Evolutionary conservation across 225 moss, liverwort and hornwort genomes (phyloP).

Genomic region (Pseudoscleropodium purum): DNA sequence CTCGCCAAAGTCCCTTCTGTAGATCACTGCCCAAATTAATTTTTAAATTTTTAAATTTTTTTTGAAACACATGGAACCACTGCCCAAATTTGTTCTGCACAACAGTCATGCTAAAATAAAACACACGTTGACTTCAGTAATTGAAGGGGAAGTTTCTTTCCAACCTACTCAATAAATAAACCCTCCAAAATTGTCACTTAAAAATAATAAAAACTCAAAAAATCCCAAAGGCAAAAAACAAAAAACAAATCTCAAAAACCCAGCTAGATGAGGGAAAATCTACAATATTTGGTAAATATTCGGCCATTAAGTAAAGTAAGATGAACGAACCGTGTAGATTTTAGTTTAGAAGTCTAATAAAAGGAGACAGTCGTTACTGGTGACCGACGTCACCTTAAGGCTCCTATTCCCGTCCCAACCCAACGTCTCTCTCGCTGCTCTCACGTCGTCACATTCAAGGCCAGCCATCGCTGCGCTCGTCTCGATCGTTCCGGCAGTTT

Average conservation of each 20-base stretch:
- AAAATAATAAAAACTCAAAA: not conserved
- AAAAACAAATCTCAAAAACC: not conserved
- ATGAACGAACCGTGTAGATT: fast-evolving
- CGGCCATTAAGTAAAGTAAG: not conserved
- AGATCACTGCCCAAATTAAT: not conserved
- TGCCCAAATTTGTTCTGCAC: not conserved
- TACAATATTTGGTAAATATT: fast-evolving
- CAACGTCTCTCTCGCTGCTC: constrained; percentile 3
- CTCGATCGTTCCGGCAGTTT: not conserved
- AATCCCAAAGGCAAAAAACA: not conserved
- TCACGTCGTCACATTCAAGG: not conserved
- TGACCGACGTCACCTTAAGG: not conserved
- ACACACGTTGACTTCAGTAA: not conserved
- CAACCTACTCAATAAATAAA: not conserved
- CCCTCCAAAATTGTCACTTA: not conserved
- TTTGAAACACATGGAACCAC: no score
- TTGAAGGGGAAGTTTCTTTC: not conserved
- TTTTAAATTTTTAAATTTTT: no score
- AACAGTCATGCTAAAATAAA: not conserved
- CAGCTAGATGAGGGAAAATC: not conserved
- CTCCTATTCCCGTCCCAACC: not conserved
- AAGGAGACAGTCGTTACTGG: not conserved
- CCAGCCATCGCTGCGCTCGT: not conserved
- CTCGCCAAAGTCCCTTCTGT: not conserved
- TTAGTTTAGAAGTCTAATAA: not conserved